Percentiles rank a stretch among this genome's conserved stretches.
Conservation (phyloP, 495 filamentous ascomycete genomes). For the Rhizodiscina lignyota region DNA sequence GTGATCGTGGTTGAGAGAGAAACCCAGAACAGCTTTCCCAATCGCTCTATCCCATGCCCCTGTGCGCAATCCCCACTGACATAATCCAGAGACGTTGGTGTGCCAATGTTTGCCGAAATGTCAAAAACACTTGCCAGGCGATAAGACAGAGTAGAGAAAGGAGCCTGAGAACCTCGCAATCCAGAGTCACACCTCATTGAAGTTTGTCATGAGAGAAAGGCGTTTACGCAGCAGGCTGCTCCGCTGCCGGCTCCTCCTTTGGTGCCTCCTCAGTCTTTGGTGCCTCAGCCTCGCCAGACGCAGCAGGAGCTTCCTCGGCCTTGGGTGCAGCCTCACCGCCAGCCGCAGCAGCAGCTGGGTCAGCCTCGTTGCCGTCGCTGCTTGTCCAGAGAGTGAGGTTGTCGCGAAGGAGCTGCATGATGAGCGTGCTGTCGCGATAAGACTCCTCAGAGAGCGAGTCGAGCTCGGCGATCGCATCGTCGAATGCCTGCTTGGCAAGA, state of each 20-base stretch:
- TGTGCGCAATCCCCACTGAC: too few species aligned
- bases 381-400: slow-evolving; percentile 99
- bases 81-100: too few species aligned
- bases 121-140: too few species aligned
- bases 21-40: too few species aligned
- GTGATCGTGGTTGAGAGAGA: too few species aligned
- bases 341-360: slow-evolving; percentile 37
- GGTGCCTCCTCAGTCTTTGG: slow-evolving; percentile 26
- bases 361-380: slow-evolving; percentile 74
- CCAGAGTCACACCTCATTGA: too few species aligned
- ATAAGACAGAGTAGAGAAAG: too few species aligned
- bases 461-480: slow-evolving; percentile 98
- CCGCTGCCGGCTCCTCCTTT: slow-evolving; percentile 13
- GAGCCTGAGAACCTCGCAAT: too few species aligned
- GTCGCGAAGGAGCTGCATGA: slow-evolving; percentile 99
- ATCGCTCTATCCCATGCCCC: too few species aligned
- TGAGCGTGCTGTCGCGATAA: slow-evolving; percentile 98
- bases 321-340: slow-evolving; percentile 47
- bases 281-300: slow-evolving; percentile 20
- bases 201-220: too few species aligned
- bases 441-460: slow-evolving; percentile 97
- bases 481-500: slow-evolving; percentile 97
- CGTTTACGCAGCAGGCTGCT: slow-evolving; percentile 13
- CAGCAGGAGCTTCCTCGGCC: slow-evolving; percentile 32
- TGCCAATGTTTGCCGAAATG: too few species aligned